Base-by-base conservation (phyloP, 805 yeast genomes). In the Candida andamanensis region DNA sequence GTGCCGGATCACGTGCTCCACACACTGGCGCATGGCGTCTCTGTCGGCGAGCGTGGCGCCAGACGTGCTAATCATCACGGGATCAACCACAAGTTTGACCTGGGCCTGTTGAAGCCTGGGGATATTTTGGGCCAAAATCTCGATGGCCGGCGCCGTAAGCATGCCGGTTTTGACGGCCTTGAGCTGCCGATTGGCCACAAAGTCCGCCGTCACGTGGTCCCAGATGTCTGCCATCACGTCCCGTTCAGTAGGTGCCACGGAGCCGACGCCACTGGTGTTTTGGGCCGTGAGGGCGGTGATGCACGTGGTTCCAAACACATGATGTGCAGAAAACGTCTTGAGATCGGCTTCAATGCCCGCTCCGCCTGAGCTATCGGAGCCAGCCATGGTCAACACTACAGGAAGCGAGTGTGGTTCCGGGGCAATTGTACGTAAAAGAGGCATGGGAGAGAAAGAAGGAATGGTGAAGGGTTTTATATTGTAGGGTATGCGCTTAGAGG, bases 291-390 rank as follows among this genome's bases (percentile, higher is more conserved):
- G 56, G 2, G 87, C 89, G 6, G 87, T 73, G 27, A 84, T 76
- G 46, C 87, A 80, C 1, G 89, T 81, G 53, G 80, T 57, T 0
- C 84, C 95, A 47, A 78, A 83, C 30, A 85, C 85, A 11, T 75
- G 74, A 46, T 81, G 84, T 1, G 83, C 82, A 3, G 82, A 67
- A 33, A 85, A 72, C 0, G 95, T 78, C 57, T 86, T 86, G 23
- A 85, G 51, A 51, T 85, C 95, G 1, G 95, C 95, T 53, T 85
- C 95, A 30, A 85, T 78, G 3, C 95, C 95, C 2, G 95, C 95
- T 3, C 95, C 95, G 2, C 95, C 95, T 8, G 90, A 80, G 26
- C 79, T 73, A 51, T 85, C 95, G 0, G 90, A 80, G 0, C 95
- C 95, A 2, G 86, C 86, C 26, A 65, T 49, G 0, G 69, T 62